Base-by-base conservation (phyloP, 2,329 filamentous ascomycete species). In the Fusarium albidum region DNA sequence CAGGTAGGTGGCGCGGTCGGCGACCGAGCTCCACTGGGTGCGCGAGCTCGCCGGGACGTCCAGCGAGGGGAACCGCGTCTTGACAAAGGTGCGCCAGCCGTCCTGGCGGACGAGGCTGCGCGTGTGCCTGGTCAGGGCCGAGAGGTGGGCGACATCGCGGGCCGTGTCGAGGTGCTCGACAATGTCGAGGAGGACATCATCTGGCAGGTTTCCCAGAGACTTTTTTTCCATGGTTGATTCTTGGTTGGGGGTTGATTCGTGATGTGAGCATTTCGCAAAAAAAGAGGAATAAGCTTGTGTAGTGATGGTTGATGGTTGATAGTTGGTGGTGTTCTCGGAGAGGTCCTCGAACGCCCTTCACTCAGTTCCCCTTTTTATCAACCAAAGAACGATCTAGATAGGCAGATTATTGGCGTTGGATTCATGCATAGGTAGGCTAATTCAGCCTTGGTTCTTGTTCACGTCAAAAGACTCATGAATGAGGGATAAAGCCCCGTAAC, bases 51-150 rank as follows among this genome's bases (percentile, higher is more conserved):
- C 68, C 0, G 76, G 71, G 2, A 78, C 58, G 2, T 59, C 53
- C 6, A 79, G 65, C 5, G 74, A 77, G 1, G 73, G 71, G 53
- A 84, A 84, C 17, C 72, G 69, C 31, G 66, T 70, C 35, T 69
- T 73, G 37, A 79, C 76, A 52, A 84, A 84, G 33, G 75, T 71
- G 14, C 75, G 75, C 82, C 82, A 85, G 12, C 80, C 80, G 18
- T 71, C 72, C 3, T 74, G 63, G 6, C 65, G 62, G 27, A 81
- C 63, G 14, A 82, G 66, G 10, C 59, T 61, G 50, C 75, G 67
- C 8, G 80, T 69, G 3, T 71, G 70, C 17, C 65, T 74, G 45
- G 75, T 79, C 5, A 76, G 67, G 7, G 68, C 56, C 4, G 70
- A 67, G 9, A 84, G 69, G 52, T 70, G 67, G 13, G 78, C 73